Percentiles rank a stretch among this genome's conserved stretches.
These are phyloP conservation scores for Radiomyces spectabilis DNA, from an alignment of 192 early-diverging fungal species.

Conservation along the genomic window DNA sequence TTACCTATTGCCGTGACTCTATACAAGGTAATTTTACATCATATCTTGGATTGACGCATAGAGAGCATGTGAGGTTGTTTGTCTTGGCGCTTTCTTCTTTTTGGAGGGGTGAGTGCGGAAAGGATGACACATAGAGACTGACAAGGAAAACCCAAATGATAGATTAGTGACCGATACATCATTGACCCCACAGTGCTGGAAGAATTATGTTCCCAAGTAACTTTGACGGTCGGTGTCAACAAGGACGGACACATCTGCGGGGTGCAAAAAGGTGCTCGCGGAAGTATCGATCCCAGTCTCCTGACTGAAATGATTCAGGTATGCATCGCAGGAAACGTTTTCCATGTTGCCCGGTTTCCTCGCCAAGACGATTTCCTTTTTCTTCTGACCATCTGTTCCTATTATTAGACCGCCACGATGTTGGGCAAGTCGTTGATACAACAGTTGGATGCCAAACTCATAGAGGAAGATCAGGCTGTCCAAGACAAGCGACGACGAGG, in stretches of 20 bases:
- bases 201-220: slow-evolving; percentile 79
- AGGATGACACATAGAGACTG: too few species aligned
- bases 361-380: too few species aligned
- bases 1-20: slow-evolving; percentile 83
- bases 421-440: slow-evolving; percentile 40
- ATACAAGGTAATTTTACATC: slow-evolving; percentile 75
- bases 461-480: slow-evolving; percentile 36
- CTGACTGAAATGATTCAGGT: slow-evolving; percentile 78
- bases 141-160: too few species aligned
- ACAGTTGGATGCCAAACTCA: slow-evolving; percentile 37
- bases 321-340: neutral
- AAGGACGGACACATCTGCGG: slow-evolving; percentile 73
- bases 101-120: too few species aligned
- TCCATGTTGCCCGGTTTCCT: neutral
- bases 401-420: slow-evolving; percentile 32
- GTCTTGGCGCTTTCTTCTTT: too few species aligned
- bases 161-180: slow-evolving; percentile 80
- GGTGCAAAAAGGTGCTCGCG: slow-evolving; percentile 74
- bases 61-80: neutral
- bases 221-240: slow-evolving; percentile 77
- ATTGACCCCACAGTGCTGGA: slow-evolving; percentile 87
- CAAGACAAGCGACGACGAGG: slow-evolving; percentile 32
- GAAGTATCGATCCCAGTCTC: slow-evolving; percentile 70
- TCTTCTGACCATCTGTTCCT: neutral
- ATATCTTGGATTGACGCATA: too few species aligned